Percentiles rank a stretch among this genome's conserved stretches.
These are phyloP conservation scores for Blastomyces percursus DNA, from an alignment of 2,329 filamentous ascomycete species.

Conservation along the genomic window DNA sequence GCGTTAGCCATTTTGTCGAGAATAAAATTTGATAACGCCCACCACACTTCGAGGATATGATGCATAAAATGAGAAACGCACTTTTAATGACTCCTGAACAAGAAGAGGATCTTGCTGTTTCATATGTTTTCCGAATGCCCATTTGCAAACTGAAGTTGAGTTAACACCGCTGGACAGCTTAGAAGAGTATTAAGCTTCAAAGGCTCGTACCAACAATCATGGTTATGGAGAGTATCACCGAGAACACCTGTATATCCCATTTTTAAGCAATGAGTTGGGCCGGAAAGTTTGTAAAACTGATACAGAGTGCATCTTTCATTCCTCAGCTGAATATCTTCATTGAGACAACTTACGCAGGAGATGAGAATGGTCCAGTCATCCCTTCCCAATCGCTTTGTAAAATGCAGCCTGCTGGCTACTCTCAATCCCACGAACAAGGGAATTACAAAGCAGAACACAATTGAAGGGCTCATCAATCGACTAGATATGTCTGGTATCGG, in stretches of 20 bases:
- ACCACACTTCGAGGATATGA: not conserved
- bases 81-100: not conserved
- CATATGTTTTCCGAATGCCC: not conserved
- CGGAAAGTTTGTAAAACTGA: not conserved
- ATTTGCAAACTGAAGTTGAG: not conserved
- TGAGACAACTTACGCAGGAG: not conserved
- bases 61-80: not conserved
- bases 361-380: constrained; percentile 2
- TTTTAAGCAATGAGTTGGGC: not conserved
- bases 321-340: not conserved
- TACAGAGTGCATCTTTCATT: not conserved
- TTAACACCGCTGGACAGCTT: not conserved
- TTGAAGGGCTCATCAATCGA: not conserved
- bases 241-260: not conserved
- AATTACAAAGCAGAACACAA: not conserved
- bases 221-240: not conserved
- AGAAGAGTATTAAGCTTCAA: not conserved
- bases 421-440: not conserved
- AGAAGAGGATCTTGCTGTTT: not conserved
- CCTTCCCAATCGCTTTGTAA: not conserved
- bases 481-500: not conserved
- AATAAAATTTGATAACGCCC: not conserved
- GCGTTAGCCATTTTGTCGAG: constrained; percentile 1
- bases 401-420: not conserved
- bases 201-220: not conserved